Evolutionary conservation across 1,284 basidiomycete species (phyloP).

Genomic region (Ganoderma sp.): DNA sequence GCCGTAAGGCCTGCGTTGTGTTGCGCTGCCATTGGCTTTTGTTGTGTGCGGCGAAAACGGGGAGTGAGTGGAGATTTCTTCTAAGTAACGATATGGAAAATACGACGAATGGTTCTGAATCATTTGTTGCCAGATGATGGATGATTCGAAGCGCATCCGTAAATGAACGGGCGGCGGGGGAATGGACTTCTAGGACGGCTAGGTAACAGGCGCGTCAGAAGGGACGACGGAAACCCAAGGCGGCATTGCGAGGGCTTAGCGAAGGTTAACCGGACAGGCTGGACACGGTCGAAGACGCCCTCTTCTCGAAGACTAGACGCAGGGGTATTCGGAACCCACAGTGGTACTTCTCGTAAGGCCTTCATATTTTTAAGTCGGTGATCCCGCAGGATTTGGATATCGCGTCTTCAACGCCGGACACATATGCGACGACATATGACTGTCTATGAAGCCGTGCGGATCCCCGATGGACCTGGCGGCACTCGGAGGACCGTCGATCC

Average conservation of each 20-base stretch:
- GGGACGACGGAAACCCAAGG: not conserved
- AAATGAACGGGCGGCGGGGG: not conserved
- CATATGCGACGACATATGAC: not conserved
- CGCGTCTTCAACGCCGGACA: not conserved
- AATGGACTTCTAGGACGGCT: not conserved
- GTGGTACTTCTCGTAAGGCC: not conserved
- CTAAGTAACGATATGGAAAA: not conserved
- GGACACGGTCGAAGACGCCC: not conserved
- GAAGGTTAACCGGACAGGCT: not conserved
- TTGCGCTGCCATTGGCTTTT: not conserved
- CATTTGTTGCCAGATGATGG: not conserved
- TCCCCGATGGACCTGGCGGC: not conserved
- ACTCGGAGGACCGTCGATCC: not conserved
- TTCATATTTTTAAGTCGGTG: not conserved
- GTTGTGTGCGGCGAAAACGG: not conserved
- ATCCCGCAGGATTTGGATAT: not conserved
- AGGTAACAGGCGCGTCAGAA: constrained; percentile 5
- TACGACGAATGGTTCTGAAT: not conserved
- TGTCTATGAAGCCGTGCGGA: not conserved
- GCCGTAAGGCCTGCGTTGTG: not conserved
- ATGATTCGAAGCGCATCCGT: not conserved
- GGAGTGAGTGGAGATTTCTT: not conserved
- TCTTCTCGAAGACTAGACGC: not conserved
- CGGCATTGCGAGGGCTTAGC: constrained; percentile 1
- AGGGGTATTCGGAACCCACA: not conserved